Evolutionary conservation across 768 basidiomycete genomes (phyloP), one percentile per base, ranked within the genome.

Genomic region (Tylopilus intermedius): DNA sequence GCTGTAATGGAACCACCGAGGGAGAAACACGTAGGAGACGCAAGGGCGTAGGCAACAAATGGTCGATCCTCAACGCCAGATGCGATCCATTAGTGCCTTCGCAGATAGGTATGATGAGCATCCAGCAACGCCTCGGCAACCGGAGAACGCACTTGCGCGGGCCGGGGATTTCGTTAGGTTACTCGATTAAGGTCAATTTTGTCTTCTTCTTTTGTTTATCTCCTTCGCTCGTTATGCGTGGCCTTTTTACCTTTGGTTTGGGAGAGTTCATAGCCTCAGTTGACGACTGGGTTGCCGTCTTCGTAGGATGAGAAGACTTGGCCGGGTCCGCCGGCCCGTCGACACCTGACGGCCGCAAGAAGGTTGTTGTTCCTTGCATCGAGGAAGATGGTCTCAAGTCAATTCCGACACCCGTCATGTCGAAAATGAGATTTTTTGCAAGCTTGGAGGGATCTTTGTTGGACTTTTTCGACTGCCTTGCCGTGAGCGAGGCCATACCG

Each of bases 341-440:
- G 22, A 66, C 58, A 2, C 60, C 65, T 0, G 60, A 51, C 3
- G 64, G 64, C 4, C 58, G 62, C 22, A 66, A 21, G 54, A 66
- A 66, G 0, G 54, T 21, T 5, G 54, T n/a, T 5, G 50, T 9
- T 38, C 22, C 49, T 48, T 46, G 56, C 21, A 49, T 42, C 24
- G 66, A 48, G 26, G 66, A 53, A 40, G 67, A 63, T 26, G 67
- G 54, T 33, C 74, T 74, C 46, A 83, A 57, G 67, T 83, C 81
- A 41, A 71, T 67, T 14, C 80, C 81, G 29, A 81, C 78, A 14
- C 72, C 74, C 5, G 67, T 61, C 49, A 61, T 76, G 56, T 80
- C 76, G 57, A 76, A 76, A 13, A 82, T 73, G 24, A 74, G 53
- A 37, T 76, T 67, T 54, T 71, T 72, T 2, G 79, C 79, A 15